phyloP scores from a whole-genome alignment of 768 basidiomycete species.

The Termitomyces sp. region DNA sequence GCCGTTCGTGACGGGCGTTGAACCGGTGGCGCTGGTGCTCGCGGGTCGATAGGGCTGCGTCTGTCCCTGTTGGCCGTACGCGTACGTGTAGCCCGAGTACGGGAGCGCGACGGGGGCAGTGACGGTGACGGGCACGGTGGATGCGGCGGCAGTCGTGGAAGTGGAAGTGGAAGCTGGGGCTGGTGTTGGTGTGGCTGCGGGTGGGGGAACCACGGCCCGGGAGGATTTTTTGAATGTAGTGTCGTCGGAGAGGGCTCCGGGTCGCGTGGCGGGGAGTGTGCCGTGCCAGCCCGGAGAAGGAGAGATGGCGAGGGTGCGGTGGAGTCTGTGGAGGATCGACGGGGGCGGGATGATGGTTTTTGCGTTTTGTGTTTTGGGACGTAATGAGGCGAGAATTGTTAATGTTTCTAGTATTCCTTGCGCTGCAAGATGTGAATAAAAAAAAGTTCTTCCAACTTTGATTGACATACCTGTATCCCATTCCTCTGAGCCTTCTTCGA shows the following conservation, averaged over 20 bases:
- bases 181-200: not conserved
- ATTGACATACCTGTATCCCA: slow-evolving; percentile 71
- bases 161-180: slow-evolving; percentile 22
- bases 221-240: slow-evolving; percentile 61
- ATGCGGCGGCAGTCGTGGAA: slow-evolving; percentile 22
- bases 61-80: slow-evolving; percentile 27
- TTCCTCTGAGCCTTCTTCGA: slow-evolving; percentile 74
- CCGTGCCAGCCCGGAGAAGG: slow-evolving; percentile 72
- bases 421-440: slow-evolving; percentile 41
- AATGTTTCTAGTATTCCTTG: slow-evolving; percentile 73
- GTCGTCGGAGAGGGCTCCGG: slow-evolving; percentile 71
- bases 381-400: slow-evolving; percentile 62
- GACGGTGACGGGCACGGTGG: slow-evolving; percentile 23
- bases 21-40: not conserved
- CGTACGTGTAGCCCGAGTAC: slow-evolving; percentile 36
- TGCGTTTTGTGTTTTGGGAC: slow-evolving; percentile 55
- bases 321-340: slow-evolving; percentile 65
- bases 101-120: slow-evolving; percentile 23
- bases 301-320: slow-evolving; percentile 62
- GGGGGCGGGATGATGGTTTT: slow-evolving; percentile 63
- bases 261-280: slow-evolving; percentile 56
- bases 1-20: not conserved
- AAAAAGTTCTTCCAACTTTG: not conserved
- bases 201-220: slow-evolving; percentile 34
- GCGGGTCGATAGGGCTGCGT: slow-evolving; percentile 16